Evolutionary conservation across 441 rosid genomes (phyloP), one percentile per base, ranked within the genome.

Genomic region (Pelargonium exstipulatum): DNA sequence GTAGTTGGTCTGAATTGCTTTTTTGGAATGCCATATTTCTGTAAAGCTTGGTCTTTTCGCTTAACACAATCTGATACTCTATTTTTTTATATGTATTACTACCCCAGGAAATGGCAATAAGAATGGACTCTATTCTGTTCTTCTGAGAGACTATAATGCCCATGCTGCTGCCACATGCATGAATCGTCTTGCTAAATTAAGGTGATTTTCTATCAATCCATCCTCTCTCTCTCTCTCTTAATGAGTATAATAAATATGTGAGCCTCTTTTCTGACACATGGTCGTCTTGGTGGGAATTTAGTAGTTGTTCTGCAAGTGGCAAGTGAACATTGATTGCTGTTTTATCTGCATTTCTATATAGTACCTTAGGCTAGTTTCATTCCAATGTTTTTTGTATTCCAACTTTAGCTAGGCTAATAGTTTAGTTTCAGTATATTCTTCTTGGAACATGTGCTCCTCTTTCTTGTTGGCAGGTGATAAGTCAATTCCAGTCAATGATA

Each of bases 81-180:
- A 60, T 73, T 71, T 67, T 77, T 77, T 55, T 60, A 55, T 22
- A 65, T 57, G 66, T 9, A 5, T 68, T 51, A 29, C 62, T 70
- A 60, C 74, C 77, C 61, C 84, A 95, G 99, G 99, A 71, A 95
- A 89, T 80, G 99, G 99, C 73, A 95, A 87, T 84, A 95, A 90
- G 81, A 95, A 92, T 80, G 99, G 99, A 74, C 86, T 95, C 75
- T 95, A 83, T 73, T 88, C 99, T 77, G 72, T 95, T 79, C 99
- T 95, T 76, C 84, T 95, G 22, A 85, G 98, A 78, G 99, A 95
- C 80, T 95, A 95, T 82, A 85, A 77, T 80, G 83, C 96, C 67
- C 92, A 86, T 82, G 98, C 96, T 72, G 96, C 98, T 82, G 88
- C 98, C 63, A 78, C 86, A 79, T 92, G 98, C 89, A 95, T 95